Conservation (phyloP, 1,284 basidiomycete species). For the Ceraceosorus guamensis region DNA sequence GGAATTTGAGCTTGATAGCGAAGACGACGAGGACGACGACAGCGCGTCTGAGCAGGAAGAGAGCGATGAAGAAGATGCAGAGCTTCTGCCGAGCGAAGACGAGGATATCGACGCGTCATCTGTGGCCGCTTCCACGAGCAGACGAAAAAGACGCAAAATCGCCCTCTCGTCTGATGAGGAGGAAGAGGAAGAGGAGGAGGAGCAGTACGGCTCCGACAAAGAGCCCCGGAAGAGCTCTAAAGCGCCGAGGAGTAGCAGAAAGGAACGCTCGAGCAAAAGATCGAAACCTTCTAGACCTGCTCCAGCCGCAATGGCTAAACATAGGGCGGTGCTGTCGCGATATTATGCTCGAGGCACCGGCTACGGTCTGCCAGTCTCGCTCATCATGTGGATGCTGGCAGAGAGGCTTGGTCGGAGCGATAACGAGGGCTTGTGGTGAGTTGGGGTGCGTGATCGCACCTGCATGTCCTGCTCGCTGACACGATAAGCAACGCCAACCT, state of each 20-base stretch:
- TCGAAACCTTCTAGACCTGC: background rate
- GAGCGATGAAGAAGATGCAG: conserved; percentile 34
- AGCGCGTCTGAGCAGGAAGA: conserved; percentile 16
- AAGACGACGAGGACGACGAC: conserved; percentile 53
- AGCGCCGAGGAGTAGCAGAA: background rate
- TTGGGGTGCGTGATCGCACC: background rate
- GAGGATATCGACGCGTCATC: conserved; percentile 45
- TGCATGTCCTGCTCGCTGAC: background rate
- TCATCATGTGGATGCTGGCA: conserved; percentile 81
- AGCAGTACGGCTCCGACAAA: background rate
- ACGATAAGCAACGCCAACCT: background rate
- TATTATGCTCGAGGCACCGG: conserved; percentile 81
- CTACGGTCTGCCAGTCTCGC: conserved; percentile 81
- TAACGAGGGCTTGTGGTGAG: conserved; percentile 84
- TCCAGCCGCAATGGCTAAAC: conserved; percentile 14
- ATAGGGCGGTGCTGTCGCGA: conserved; percentile 35
- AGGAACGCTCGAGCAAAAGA: background rate
- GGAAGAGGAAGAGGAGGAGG: conserved; percentile 9
- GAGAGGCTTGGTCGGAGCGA: conserved; percentile 81
- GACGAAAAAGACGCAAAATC: conserved; percentile 3
- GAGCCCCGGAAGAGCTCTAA: background rate
- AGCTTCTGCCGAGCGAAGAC: conserved; percentile 24
- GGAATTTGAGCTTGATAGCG: conserved; percentile 56
- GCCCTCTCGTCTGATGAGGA: conserved; percentile 50
- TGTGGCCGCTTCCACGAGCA: background rate